Evolutionary conservation across 2,329 filamentous ascomycete genomes (phyloP).

Genomic region (Cladosporium sp.): DNA sequence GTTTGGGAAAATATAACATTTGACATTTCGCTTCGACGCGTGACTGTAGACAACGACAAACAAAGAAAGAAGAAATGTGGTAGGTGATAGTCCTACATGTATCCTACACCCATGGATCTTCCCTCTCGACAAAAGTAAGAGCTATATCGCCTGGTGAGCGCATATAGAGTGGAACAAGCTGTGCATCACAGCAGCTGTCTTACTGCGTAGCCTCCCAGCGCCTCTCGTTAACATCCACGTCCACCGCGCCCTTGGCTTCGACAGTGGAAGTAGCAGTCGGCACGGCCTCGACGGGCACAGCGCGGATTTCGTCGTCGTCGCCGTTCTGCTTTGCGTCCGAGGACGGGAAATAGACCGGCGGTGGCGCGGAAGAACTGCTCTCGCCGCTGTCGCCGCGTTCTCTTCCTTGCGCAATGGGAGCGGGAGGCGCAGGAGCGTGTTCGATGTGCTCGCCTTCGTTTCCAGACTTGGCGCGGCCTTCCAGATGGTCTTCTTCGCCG

Average conservation of each 20-base stretch:
- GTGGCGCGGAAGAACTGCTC: conserved; percentile 10
- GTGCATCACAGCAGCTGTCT: neutral
- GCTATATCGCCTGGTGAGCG: neutral
- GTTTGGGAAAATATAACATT: neutral
- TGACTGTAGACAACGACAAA: neutral
- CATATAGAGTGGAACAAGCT: neutral
- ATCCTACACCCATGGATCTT: neutral
- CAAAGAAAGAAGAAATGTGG: neutral
- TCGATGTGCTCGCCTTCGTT: conserved; percentile 45
- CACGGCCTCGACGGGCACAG: conserved; percentile 21
- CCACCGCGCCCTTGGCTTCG: conserved; percentile 31
- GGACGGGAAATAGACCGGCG: neutral
- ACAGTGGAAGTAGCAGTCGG: conserved; percentile 10
- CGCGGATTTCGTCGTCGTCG: conserved; percentile 28
- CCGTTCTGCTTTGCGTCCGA: conserved; percentile 22
- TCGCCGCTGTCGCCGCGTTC: conserved; percentile 35
- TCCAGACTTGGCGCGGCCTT: conserved; percentile 37
- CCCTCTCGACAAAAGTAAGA: neutral
- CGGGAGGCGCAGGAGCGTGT: conserved; percentile 29
- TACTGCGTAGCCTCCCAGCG: conserved; percentile 27
- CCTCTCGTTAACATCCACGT: conserved; percentile 26
- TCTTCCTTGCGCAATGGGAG: conserved; percentile 9
- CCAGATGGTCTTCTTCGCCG: neutral
- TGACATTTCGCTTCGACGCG: neutral
- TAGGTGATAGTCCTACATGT: neutral